These are phyloP conservation scores for Rostrohypoxylon terebratum DNA, from an alignment of 495 filamentous ascomycete genomes.

Conservation along the genomic window DNA sequence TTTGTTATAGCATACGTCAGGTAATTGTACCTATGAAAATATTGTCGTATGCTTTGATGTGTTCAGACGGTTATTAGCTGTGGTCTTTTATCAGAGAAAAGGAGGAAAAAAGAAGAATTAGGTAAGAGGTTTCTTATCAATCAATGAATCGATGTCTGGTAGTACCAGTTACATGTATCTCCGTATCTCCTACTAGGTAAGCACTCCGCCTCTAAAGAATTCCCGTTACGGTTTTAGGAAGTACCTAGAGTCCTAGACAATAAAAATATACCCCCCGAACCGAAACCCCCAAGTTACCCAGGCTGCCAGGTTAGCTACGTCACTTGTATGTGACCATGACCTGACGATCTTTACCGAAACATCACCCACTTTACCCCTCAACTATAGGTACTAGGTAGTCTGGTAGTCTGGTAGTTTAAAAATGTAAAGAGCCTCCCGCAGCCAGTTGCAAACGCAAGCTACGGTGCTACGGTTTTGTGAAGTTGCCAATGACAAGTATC, in stretches of 20 bases:
- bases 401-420: no score
- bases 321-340: slow-evolving; percentile 42
- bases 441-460: background rate
- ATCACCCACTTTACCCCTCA: slow-evolving; percentile 44
- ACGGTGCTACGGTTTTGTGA: background rate
- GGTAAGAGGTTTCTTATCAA: slow-evolving; percentile 4
- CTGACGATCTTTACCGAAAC: slow-evolving; percentile 43
- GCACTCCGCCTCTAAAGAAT: background rate
- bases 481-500: background rate
- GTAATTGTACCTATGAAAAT: background rate
- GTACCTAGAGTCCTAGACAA: no score
- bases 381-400: slow-evolving; percentile 17
- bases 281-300: slow-evolving; percentile 18
- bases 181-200: no score
- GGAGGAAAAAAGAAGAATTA: background rate
- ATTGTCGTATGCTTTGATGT: background rate
- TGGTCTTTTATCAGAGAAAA: background rate
- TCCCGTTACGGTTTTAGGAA: slow-evolving; percentile 23
- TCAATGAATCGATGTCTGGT: background rate
- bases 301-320: slow-evolving; percentile 26
- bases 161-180: background rate
- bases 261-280: slow-evolving; percentile 24
- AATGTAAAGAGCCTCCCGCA: slow-evolving; percentile 35
- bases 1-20: slow-evolving; percentile 9
- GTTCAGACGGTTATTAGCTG: background rate